Evolutionary conservation across 441 rosid species (phyloP).

Genomic region (Erysimum pusillum): DNA sequence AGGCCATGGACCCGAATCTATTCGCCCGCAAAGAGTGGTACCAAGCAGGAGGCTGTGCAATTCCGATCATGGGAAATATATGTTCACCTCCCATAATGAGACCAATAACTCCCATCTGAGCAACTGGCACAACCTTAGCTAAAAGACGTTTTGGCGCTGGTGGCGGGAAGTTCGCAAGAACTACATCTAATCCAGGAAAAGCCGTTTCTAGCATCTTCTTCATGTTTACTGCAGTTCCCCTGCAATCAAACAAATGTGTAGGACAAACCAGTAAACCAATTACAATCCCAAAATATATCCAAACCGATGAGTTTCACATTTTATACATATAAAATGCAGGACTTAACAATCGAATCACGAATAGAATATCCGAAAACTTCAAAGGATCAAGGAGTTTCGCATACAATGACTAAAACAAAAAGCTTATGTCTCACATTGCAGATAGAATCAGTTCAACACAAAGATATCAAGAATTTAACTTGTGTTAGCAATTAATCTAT

Average conservation of each 20-base stretch:
- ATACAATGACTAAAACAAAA: no score
- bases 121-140: slow-evolving; percentile 76
- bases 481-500: no score
- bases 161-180: slow-evolving; percentile 84
- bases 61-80: slow-evolving; percentile 81
- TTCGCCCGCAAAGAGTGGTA: slow-evolving; percentile 82
- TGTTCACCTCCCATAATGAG: slow-evolving; percentile 84
- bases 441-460: no score
- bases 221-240: slow-evolving; percentile 84
- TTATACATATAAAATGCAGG: neutral
- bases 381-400: no score
- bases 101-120: slow-evolving; percentile 84
- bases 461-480: no score
- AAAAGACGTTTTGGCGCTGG: slow-evolving; percentile 77
- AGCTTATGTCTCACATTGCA: no score
- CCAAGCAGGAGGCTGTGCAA: slow-evolving; percentile 80
- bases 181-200: slow-evolving; percentile 76
- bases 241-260: slow-evolving; percentile 36
- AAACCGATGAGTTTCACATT: neutral
- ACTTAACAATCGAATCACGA: slow-evolving; percentile 52
- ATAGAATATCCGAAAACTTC: no score
- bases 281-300: slow-evolving; percentile 37
- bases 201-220: slow-evolving; percentile 86
- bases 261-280: slow-evolving; percentile 21
- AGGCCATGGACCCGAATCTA: slow-evolving; percentile 89